These are phyloP conservation scores for Exophiala sp. DNA, from an alignment of 2,329 filamentous ascomycete species.

Conservation along the genomic window DNA sequence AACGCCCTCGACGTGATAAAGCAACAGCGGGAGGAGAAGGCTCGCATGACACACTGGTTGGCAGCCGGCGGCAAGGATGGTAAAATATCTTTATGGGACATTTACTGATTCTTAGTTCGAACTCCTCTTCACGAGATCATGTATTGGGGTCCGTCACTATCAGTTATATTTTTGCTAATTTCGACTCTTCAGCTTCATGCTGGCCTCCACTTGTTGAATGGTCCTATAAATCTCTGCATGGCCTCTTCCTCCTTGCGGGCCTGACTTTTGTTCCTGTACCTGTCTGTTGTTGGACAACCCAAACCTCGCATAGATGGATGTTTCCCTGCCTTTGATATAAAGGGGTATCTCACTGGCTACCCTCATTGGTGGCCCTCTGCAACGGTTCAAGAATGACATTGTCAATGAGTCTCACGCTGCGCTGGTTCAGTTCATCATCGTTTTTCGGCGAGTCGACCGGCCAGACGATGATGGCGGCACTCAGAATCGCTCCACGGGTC, in stretches of 20 bases:
- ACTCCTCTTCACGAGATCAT: no score
- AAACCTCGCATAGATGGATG: no score
- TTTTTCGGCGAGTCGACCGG: slow-evolving; percentile 66
- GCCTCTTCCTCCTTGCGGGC: no score
- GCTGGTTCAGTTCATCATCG: slow-evolving; percentile 71
- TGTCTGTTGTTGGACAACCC: no score
- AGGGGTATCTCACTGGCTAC: no score
- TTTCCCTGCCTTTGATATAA: no score
- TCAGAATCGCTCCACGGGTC: slow-evolving; percentile 70
- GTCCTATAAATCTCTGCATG: background rate
- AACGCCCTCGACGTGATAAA: slow-evolving; percentile 49
- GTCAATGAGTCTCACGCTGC: slow-evolving; percentile 82
- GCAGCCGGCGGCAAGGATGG: slow-evolving; percentile 90
- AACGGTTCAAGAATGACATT: slow-evolving; percentile 66
- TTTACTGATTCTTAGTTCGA: slow-evolving; percentile 54
- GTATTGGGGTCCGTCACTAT: no score
- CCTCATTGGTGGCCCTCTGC: slow-evolving; percentile 2
- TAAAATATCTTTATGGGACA: slow-evolving; percentile 91
- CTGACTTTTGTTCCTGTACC: no score
- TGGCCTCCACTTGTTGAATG: background rate
- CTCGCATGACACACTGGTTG: slow-evolving; percentile 74
- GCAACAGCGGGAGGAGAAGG: slow-evolving; percentile 57
- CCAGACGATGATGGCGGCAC: slow-evolving; percentile 84
- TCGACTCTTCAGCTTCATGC: background rate
- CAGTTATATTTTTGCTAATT: background rate